phyloP scores from a whole-genome alignment of 192 early-diverging fungal genomes.

The Diversispora epigaea region DNA sequence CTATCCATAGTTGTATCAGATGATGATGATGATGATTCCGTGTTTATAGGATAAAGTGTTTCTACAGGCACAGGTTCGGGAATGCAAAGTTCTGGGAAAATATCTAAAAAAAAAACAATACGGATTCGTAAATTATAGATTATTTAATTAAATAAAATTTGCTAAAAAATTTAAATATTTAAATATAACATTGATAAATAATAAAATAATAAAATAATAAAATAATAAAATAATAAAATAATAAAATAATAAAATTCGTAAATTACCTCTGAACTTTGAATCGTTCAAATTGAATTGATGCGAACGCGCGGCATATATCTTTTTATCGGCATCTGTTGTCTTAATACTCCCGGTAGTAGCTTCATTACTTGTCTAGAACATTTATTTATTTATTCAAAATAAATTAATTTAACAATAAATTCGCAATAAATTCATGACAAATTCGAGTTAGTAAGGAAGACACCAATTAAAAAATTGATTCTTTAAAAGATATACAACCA shows the following conservation, averaged over 20 bases:
- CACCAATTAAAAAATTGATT: background rate
- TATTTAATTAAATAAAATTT: no score
- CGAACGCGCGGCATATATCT: constrained; percentile 72
- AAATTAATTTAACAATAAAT: background rate
- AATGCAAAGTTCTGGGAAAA: constrained; percentile 85
- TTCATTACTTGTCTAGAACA: constrained; percentile 69
- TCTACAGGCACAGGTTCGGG: constrained; percentile 46
- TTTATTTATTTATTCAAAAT: background rate
- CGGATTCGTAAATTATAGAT: background rate
- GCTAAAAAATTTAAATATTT: no score
- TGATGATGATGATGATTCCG: constrained; percentile 31
- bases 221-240: background rate
- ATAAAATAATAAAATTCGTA: background rate
- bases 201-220: background rate
- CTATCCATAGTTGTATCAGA: background rate
- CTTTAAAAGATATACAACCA: constrained; percentile 56
- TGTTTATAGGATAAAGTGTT: constrained; percentile 43
- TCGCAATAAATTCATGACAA: background rate
- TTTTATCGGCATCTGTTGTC: constrained; percentile 76
- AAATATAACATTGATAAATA: no score
- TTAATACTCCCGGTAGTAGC: constrained; percentile 91
- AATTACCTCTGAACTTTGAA: constrained; percentile 69
- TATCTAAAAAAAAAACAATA: constrained; percentile 45
- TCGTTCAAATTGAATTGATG: constrained; percentile 78
- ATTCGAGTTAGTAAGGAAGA: background rate